These are phyloP conservation scores for Trichosporon coremiiforme DNA, from an alignment of 1,284 basidiomycete species.

Conservation along the genomic window DNA sequence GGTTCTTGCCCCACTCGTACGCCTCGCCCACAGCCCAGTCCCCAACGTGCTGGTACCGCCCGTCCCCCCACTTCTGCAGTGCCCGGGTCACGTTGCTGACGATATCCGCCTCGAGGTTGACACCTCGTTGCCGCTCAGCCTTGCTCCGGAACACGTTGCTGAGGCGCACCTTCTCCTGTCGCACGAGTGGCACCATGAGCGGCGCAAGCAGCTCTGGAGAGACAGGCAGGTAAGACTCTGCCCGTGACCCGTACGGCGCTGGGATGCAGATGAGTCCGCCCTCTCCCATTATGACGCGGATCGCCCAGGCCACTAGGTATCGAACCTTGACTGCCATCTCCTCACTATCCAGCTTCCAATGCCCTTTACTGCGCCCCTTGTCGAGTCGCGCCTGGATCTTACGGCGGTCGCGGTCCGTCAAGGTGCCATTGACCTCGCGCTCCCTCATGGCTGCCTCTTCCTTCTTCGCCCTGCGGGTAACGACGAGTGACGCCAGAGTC, in stretches of 20 bases:
- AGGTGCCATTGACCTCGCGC: neutral
- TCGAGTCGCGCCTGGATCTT: slow-evolving; percentile 6
- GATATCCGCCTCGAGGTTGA: neutral
- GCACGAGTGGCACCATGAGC: slow-evolving; percentile 36
- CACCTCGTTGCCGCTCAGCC: slow-evolving; percentile 18
- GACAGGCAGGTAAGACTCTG: slow-evolving; percentile 39
- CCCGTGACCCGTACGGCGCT: neutral
- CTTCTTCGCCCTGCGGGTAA: neutral
- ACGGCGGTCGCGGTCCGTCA: neutral
- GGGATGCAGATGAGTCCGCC: neutral
- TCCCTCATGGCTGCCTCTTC: slow-evolving; percentile 4
- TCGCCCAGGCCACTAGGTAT: slow-evolving; percentile 36
- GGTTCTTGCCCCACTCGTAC: slow-evolving; percentile 37
- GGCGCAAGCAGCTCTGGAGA: slow-evolving; percentile 42
- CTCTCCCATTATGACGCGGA: slow-evolving; percentile 23
- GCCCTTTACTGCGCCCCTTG: slow-evolving; percentile 8
- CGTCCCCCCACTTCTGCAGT: slow-evolving; percentile 42
- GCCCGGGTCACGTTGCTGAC: slow-evolving; percentile 14
- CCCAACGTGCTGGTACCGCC: slow-evolving; percentile 49
- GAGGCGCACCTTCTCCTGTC: slow-evolving; percentile 30
- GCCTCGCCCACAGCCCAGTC: slow-evolving; percentile 44
- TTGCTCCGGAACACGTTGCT: slow-evolving; percentile 22
- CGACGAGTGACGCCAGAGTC: slow-evolving; percentile 1
- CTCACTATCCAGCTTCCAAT: slow-evolving; percentile 13
- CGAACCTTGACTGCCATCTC: slow-evolving; percentile 35